phyloP scores from a whole-genome alignment of 202 grass and related monocot species.

The Hordeum pubiflorum region DNA sequence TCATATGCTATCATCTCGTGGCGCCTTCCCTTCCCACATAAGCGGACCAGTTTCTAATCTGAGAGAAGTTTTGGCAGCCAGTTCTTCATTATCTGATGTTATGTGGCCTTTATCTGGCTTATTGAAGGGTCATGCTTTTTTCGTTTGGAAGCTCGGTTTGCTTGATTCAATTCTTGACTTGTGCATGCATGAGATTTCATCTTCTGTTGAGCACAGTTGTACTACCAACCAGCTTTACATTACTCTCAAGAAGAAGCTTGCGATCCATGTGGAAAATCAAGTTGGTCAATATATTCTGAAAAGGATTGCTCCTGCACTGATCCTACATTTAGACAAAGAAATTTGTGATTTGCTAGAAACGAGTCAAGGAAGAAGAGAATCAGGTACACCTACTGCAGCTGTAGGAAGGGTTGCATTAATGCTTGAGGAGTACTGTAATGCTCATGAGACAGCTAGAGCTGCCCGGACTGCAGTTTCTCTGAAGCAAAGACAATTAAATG shows the following conservation, averaged over 20 bases:
- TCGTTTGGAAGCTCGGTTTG: conserved; percentile 81
- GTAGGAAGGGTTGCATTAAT: conserved; percentile 61
- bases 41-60: conserved; percentile 35
- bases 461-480: conserved; percentile 60
- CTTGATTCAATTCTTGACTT: conserved; percentile 78
- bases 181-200: conserved; percentile 82
- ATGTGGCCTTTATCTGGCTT: conserved; percentile 59
- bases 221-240: conserved; percentile 73
- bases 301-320: conserved; percentile 56
- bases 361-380: conserved; percentile 55
- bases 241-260: conserved; percentile 78
- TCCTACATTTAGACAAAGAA: conserved; percentile 63
- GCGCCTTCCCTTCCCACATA: conserved; percentile 34
- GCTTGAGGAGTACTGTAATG: conserved; percentile 89
- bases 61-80: conserved; percentile 41
- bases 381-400: conserved; percentile 41
- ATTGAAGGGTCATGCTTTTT: conserved; percentile 73
- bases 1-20: conserved; percentile 38
- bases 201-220: conserved; percentile 68
- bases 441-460: conserved; percentile 78
- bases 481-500: conserved; percentile 76
- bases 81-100: conserved; percentile 62
- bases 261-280: conserved; percentile 61
- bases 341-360: conserved; percentile 46
- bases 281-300: conserved; percentile 53